phyloP scores from a whole-genome alignment of 169 alveolate genomes.

The Cryptosporidium baileyi region DNA sequence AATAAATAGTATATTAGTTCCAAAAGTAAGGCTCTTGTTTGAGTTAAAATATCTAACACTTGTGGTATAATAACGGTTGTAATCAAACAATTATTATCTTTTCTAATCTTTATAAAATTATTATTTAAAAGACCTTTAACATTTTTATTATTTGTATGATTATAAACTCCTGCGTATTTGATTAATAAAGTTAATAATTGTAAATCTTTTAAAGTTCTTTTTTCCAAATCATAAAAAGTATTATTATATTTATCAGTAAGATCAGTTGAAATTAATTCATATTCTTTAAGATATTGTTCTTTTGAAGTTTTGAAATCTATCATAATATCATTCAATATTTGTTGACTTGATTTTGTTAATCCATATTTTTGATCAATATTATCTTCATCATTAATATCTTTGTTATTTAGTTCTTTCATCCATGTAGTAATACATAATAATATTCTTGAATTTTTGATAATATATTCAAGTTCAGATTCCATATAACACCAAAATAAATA shows the following conservation, averaged over 20 bases:
- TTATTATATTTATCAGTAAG: background rate
- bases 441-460: conserved; percentile 18
- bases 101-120: too few relatives aligned
- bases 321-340: background rate
- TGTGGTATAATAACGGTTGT: conserved; percentile 27
- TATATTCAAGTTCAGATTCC: conserved; percentile 24
- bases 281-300: conserved; percentile 6
- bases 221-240: background rate
- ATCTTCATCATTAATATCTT: background rate
- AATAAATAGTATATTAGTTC: conserved; percentile 11
- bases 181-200: background rate
- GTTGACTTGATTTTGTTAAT: conserved; percentile 1
- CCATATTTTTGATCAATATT: conserved; percentile 19
- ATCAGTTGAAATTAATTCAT: background rate
- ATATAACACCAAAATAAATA: conserved; percentile 52
- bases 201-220: conserved; percentile 2
- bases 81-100: background rate
- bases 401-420: background rate
- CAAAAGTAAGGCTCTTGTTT: background rate
- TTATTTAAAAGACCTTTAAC: background rate
- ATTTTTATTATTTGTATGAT: background rate
- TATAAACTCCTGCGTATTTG: conserved; percentile 22
- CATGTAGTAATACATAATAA: conserved; percentile 36
- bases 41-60: background rate
- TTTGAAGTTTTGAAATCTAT: background rate